Percentiles rank a stretch among this genome's conserved stretches.
Evolutionary conservation across 202 grass and related monocot genomes (phyloP).

Genomic region (Panicum virgatum): DNA sequence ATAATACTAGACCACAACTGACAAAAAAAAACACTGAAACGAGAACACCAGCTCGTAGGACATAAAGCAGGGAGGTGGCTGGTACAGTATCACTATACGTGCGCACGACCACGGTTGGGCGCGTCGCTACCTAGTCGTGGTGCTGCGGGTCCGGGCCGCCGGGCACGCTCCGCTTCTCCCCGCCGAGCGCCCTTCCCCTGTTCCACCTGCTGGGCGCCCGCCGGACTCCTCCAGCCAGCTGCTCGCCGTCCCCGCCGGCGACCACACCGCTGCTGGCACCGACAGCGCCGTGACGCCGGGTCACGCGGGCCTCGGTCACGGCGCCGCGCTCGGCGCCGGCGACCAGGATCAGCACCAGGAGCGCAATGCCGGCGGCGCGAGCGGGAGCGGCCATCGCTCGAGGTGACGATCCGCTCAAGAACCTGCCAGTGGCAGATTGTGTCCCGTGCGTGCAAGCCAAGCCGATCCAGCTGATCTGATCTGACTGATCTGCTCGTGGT

Average conservation of each 20-base stretch:
- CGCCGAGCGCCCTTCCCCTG: conserved; percentile 12
- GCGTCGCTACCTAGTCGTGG: conserved; percentile 29
- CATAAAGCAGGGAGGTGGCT: too few relatives aligned
- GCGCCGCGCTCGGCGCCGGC: neutral
- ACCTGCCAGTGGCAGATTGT: neutral
- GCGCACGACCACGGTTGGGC: too few relatives aligned
- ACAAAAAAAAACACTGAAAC: too few relatives aligned
- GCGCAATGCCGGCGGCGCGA: conserved; percentile 29
- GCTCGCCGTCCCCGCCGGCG: neutral
- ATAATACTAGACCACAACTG: too few relatives aligned
- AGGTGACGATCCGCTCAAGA: neutral
- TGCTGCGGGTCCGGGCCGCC: conserved; percentile 50
- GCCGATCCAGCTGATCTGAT: too few relatives aligned
- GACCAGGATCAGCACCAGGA: conserved; percentile 28
- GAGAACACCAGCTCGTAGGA: too few relatives aligned
- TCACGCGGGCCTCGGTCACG: conserved; percentile 19
- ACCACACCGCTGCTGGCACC: neutral
- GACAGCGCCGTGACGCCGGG: neutral
- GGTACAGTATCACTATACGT: too few relatives aligned
- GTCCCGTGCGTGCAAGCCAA: neutral
- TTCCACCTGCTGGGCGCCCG: conserved; percentile 28
- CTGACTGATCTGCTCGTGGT: too few relatives aligned
- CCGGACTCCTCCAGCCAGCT: neutral
- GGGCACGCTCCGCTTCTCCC: conserved; percentile 39
- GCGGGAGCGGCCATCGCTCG: conserved; percentile 23